These are phyloP conservation scores for Dentipellis fragilis DNA, from an alignment of 768 basidiomycete species.

Conservation along the genomic window DNA sequence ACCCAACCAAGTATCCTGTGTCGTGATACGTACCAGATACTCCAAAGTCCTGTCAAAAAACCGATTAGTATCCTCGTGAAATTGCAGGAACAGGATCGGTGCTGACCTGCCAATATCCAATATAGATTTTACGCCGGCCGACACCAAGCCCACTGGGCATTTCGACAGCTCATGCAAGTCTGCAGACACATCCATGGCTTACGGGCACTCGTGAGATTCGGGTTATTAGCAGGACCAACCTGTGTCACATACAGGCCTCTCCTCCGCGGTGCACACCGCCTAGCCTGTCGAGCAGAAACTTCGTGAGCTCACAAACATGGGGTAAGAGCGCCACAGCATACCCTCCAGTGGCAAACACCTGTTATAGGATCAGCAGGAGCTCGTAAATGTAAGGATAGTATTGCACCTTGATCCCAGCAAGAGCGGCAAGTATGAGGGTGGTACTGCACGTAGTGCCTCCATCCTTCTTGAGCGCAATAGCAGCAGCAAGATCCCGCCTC, in stretches of 20 bases:
- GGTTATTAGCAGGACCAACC: conserved; percentile 1
- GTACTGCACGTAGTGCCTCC: conserved; percentile 77
- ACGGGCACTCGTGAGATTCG: neutral
- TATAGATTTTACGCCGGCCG: conserved; percentile 91
- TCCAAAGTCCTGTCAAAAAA: conserved; percentile 52
- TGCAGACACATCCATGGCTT: conserved; percentile 92
- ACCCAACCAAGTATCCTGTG: neutral
- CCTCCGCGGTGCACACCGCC: conserved; percentile 81
- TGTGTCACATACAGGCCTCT: conserved; percentile 40
- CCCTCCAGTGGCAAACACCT: conserved; percentile 94
- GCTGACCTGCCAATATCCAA: conserved; percentile 77
- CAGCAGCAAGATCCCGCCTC: conserved; percentile 69
- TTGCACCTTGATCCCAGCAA: conserved; percentile 77
- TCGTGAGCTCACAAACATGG: conserved; percentile 1
- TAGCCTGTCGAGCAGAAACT: conserved; percentile 32
- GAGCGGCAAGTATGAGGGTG: conserved; percentile 62
- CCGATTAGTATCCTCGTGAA: neutral
- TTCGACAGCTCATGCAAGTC: conserved; percentile 84
- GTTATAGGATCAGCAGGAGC: neutral
- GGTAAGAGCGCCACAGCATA: conserved; percentile 22
- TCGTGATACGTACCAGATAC: conserved; percentile 44
- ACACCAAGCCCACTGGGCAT: conserved; percentile 86
- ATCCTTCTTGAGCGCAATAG: conserved; percentile 54
- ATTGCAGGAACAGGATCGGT: neutral
- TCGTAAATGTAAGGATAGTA: neutral